These are phyloP conservation scores for Thyridium curvatum DNA, from an alignment of 2,329 filamentous ascomycete genomes.

Conservation along the genomic window DNA sequence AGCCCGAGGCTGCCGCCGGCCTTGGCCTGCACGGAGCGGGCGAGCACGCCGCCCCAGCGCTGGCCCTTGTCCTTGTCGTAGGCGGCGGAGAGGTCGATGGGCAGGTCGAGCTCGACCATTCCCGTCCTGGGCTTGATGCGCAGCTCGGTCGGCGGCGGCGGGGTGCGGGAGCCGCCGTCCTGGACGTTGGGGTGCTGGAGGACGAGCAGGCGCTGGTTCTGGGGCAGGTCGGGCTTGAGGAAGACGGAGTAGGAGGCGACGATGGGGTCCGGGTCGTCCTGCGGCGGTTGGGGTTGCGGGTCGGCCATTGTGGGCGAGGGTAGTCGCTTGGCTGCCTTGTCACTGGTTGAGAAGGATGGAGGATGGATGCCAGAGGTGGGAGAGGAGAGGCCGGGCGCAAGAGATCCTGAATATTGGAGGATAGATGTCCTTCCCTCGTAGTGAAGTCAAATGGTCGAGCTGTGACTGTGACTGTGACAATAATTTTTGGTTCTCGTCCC, in stretches of 20 bases:
- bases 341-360: too few species aligned
- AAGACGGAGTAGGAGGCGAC: conserved; percentile 76
- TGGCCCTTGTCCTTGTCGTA: conserved; percentile 83
- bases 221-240: conserved; percentile 66
- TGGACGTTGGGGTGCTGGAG: conserved; percentile 84
- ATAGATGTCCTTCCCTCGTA: too few species aligned
- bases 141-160: conserved; percentile 61
- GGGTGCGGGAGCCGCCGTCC: conserved; percentile 41
- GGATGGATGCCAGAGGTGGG: too few species aligned
- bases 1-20: conserved; percentile 63
- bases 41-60: conserved; percentile 73
- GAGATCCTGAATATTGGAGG: too few species aligned
- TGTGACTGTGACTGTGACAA: background rate
- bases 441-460: background rate
- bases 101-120: conserved; percentile 89
- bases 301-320: too few species aligned
- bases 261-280: conserved; percentile 58
- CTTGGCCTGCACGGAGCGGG: conserved; percentile 50
- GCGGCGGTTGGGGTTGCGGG: conserved; percentile 9
- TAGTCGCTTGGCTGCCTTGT: too few species aligned
- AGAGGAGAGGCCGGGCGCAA: too few species aligned
- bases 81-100: conserved; percentile 62
- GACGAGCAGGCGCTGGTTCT: conserved; percentile 63
- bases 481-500: too few species aligned
- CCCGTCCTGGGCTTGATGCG: conserved; percentile 78